phyloP scores from a whole-genome alignment of 163 green algal species.

The Volvox carteri region DNA sequence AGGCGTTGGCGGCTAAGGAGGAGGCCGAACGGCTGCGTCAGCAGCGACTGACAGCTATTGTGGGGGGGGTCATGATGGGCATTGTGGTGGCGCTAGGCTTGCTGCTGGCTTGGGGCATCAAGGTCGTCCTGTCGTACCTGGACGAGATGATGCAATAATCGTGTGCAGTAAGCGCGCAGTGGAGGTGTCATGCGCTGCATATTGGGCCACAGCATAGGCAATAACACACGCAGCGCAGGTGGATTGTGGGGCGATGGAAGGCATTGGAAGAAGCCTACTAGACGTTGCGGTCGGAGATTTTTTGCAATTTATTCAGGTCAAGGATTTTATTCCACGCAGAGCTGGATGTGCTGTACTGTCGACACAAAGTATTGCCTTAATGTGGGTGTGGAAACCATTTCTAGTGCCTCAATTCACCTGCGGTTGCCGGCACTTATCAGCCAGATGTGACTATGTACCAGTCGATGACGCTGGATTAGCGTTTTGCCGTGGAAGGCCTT shows the following conservation, averaged over 20 bases:
- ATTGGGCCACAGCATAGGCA: too few species aligned
- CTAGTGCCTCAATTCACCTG: conserved; percentile 72
- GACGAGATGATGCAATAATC: conserved; percentile 20
- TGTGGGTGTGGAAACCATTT: conserved; percentile 74
- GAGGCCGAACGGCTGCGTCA: conserved; percentile 58
- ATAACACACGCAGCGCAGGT: too few species aligned
- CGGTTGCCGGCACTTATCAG: too few species aligned
- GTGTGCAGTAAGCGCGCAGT: not conserved
- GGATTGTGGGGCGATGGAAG: too few species aligned
- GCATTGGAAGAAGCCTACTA: too few species aligned
- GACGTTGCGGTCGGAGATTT: too few species aligned
- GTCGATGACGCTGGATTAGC: conserved; percentile 71
- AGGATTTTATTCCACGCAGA: too few species aligned
- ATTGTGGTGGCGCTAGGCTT: conserved; percentile 38
- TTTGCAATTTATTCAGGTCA: too few species aligned
- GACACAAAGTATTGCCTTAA: too few species aligned
- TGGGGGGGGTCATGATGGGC: not conserved
- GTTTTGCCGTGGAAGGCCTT: conserved; percentile 75
- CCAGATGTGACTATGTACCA: too few species aligned
- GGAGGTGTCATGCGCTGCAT: too few species aligned
- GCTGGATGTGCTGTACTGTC: too few species aligned
- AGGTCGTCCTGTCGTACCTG: not conserved
- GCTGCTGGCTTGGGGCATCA: not conserved
- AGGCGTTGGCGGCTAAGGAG: conserved; percentile 56
- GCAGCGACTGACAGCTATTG: conserved; percentile 41